Evolutionary conservation across 2,329 filamentous ascomycete genomes (phyloP).

Genomic region (Canariomyces notabilis): DNA sequence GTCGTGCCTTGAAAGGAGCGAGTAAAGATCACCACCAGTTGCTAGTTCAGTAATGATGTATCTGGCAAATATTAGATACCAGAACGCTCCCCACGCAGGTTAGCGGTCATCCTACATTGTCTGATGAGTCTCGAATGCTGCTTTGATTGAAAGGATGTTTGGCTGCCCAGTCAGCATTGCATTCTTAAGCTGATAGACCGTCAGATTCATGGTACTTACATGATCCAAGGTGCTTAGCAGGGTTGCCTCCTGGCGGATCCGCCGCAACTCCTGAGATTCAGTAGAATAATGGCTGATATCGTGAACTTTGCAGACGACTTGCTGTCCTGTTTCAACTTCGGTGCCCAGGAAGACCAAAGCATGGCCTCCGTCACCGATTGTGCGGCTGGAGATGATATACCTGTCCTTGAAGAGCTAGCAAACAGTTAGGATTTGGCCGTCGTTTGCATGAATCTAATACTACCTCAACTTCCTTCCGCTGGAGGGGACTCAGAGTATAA

Average conservation of each 20-base stretch:
- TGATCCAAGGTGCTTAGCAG: constrained; percentile 50
- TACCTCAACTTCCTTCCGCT: constrained; percentile 35
- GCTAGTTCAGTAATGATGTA: constrained; percentile 56
- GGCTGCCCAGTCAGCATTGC: constrained; percentile 35
- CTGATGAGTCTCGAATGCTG: constrained; percentile 45
- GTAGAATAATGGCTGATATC: constrained; percentile 29
- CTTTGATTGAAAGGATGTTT: constrained; percentile 48
- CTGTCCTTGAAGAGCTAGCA: constrained; percentile 40
- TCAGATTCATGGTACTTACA: constrained; percentile 32
- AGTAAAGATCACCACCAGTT: constrained; percentile 49
- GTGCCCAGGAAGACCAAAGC: constrained; percentile 51
- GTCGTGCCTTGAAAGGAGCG: constrained; percentile 38
- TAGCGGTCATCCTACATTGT: constrained; percentile 37
- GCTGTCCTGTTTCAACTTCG: constrained; percentile 47
- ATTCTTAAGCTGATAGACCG: background rate
- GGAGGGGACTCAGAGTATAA: constrained; percentile 24
- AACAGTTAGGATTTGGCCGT: constrained; percentile 11
- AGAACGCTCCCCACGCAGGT: background rate
- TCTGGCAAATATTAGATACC: constrained; percentile 28
- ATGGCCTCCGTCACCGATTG: constrained; percentile 50
- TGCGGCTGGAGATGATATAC: constrained; percentile 44
- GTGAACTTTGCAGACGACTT: constrained; percentile 66
- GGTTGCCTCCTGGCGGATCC: constrained; percentile 45
- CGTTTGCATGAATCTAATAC: constrained; percentile 9
- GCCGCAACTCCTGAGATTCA: constrained; percentile 29